These are phyloP conservation scores for Periglandula ipomoeae DNA, from an alignment of 2,329 filamentous ascomycete species.

Conservation along the genomic window DNA sequence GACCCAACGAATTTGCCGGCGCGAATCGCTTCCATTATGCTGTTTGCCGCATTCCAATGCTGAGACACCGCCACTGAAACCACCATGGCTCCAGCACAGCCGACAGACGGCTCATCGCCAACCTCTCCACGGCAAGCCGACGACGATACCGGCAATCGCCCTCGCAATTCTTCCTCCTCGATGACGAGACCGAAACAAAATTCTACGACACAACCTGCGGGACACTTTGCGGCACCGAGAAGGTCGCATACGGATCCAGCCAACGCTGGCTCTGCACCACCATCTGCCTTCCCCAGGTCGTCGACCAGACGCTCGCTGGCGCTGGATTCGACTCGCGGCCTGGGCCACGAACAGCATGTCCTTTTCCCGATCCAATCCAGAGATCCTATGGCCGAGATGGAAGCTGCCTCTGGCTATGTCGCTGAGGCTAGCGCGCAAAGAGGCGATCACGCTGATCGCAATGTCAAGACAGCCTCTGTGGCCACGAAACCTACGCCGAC, in stretches of 20 bases:
- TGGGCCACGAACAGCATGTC: slow-evolving; percentile 12
- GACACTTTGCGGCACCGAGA: neutral
- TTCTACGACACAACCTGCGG: neutral
- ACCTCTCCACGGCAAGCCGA: slow-evolving; percentile 9
- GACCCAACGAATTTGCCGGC: neutral
- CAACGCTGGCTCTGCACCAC: neutral
- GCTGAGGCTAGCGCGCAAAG: neutral
- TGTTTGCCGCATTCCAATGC: slow-evolving; percentile 15
- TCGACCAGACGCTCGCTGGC: slow-evolving; percentile 8
- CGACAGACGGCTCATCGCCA: slow-evolving; percentile 5
- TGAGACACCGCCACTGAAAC: slow-evolving; percentile 10
- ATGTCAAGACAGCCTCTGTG: neutral
- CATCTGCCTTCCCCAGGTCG: slow-evolving; percentile 1
- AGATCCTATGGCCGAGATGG: slow-evolving; percentile 4
- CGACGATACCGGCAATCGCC: neutral
- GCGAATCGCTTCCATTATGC: neutral
- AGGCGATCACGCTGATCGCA: neutral
- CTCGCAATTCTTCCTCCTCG: neutral
- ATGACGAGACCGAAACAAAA: neutral
- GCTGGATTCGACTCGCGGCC: slow-evolving; percentile 1
- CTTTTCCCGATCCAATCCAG: slow-evolving; percentile 16
- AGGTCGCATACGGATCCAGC: slow-evolving; percentile 9
- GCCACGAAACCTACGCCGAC: neutral
- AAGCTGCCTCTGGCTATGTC: neutral
- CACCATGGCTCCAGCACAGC: slow-evolving; percentile 16